Conservation (phyloP, 352 stramenopile genomes). For the Pythium periplocum region DNA sequence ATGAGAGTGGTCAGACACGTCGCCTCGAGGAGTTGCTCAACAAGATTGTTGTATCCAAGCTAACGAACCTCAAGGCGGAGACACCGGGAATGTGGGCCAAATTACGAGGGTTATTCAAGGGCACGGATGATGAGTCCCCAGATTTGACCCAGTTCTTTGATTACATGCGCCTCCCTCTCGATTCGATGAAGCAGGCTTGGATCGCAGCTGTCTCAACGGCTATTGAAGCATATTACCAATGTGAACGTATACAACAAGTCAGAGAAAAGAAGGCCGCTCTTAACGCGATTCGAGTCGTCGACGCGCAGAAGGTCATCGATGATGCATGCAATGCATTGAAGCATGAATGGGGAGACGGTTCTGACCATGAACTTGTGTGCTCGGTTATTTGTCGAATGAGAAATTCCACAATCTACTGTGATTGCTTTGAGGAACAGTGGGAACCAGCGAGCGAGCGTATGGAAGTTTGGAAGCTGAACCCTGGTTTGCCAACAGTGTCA, state of each 20-base stretch:
- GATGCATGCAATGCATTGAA: not conserved
- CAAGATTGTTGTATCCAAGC: slow-evolving; percentile 7
- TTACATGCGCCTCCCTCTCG: slow-evolving; percentile 9
- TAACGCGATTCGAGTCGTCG: not conserved
- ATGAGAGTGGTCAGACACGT: not conserved
- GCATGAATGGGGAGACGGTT: not conserved
- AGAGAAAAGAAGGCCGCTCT: not conserved
- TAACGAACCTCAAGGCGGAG: no score
- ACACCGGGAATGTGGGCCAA: no score
- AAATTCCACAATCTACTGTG: not conserved
- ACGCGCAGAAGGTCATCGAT: not conserved
- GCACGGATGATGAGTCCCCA: no score
- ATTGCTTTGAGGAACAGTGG: not conserved
- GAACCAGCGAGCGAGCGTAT: not conserved
- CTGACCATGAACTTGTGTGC: not conserved
- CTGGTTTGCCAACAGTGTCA: no score
- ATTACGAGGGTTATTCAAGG: no score
- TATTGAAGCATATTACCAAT: not conserved
- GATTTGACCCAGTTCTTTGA: no score
- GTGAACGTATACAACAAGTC: not conserved
- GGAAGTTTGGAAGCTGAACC: not conserved
- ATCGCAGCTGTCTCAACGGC: not conserved
- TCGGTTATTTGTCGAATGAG: not conserved
- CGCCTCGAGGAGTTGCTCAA: slow-evolving; percentile 10
- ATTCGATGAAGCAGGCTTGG: slow-evolving; percentile 9